Conservation (phyloP, 2,329 filamentous ascomycete genomes). For the Ploettnerulaceae sp. region DNA sequence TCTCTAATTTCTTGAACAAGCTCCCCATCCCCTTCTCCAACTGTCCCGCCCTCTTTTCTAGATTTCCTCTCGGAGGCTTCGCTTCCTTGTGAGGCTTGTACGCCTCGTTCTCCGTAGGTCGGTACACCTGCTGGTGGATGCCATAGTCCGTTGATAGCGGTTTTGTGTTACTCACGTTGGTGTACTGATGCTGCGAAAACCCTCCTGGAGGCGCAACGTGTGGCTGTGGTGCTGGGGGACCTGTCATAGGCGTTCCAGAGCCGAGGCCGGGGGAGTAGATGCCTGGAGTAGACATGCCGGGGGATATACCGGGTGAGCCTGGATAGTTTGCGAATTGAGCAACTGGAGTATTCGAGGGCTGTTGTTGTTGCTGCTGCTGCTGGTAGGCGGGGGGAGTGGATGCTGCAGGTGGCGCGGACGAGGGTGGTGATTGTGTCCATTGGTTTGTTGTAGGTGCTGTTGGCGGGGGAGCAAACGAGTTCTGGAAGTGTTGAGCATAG, state of each 20-base stretch:
- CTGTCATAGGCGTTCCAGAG: neutral
- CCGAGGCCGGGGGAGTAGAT: constrained; percentile 21
- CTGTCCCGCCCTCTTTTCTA: constrained; percentile 61
- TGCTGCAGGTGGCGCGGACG: constrained; percentile 11
- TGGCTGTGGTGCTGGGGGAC: constrained; percentile 2
- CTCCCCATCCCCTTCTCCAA: constrained; percentile 66
- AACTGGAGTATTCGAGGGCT: constrained; percentile 21
- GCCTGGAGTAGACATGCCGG: constrained; percentile 35
- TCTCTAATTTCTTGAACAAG: constrained; percentile 74
- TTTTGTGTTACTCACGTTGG: constrained; percentile 30
- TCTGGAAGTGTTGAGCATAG: constrained; percentile 24
- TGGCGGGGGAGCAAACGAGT: constrained; percentile 27
- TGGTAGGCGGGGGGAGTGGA: constrained; percentile 21
- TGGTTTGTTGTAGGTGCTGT: constrained; percentile 22
- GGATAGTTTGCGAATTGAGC: constrained; percentile 44
- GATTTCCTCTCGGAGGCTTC: constrained; percentile 45
- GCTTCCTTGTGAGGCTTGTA: constrained; percentile 40
- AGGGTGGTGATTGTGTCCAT: constrained; percentile 21
- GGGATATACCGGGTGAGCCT: constrained; percentile 41
- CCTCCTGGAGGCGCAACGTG: constrained; percentile 44
- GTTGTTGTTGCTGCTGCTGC: constrained; percentile 10
- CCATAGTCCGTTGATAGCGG: constrained; percentile 45
- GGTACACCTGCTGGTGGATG: constrained; percentile 65
- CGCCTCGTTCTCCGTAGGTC: constrained; percentile 60
- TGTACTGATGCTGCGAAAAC: constrained; percentile 51